Base-by-base conservation (phyloP, 306 rosid genomes). In the Corylus heterophylla region DNA sequence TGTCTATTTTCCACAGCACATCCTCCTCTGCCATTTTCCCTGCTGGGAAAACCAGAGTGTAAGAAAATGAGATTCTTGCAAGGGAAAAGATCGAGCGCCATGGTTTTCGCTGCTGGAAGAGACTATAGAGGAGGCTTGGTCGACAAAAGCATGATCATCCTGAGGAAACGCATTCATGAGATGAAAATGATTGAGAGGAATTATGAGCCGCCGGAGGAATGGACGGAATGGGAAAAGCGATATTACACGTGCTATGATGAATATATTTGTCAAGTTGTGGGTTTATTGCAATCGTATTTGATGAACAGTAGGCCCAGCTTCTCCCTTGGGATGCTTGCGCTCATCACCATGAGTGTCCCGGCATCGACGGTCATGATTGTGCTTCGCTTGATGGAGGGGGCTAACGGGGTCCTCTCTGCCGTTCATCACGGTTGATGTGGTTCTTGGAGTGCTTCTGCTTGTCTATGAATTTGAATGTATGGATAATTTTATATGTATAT, bases 221-320 rank as follows among this genome's bases (percentile, higher is more conserved):
- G 87, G 87, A 27, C 69, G 64, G 79, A 77, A 1, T 84, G 87
- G 87, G 87, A 84, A 71, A 84, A 84, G 71, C 67, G 35, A 20
- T 67, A 25, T 27, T 77, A 80, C 37, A n/a, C 82, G 16, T 10
- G 20, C 5, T 79, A 85, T 44, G 83, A 82, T 72, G 79, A 78
- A 0, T 16, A 63, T 48, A 74, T 85, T 51, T 82, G 84, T 13
- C 58, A 67, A 1, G 14, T 76, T 4, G 62, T 79, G 4, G 88
- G 88, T 3, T 71, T 61, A 14, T 27, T 85, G 1, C 88, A 85
- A 25, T 70, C 78, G 2, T 70, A 13, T 10, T 59, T 85, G 58
- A 78, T 85, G 84, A 82, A 76, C 54, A 64, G 74, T 1, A 79
- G 88, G 71, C 88, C 88, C 7, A 58, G 84, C 52, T 52, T 82